These are phyloP conservation scores for Anisodus acutangulus DNA, from an alignment of 257 asterid genomes.

Conservation along the genomic window DNA sequence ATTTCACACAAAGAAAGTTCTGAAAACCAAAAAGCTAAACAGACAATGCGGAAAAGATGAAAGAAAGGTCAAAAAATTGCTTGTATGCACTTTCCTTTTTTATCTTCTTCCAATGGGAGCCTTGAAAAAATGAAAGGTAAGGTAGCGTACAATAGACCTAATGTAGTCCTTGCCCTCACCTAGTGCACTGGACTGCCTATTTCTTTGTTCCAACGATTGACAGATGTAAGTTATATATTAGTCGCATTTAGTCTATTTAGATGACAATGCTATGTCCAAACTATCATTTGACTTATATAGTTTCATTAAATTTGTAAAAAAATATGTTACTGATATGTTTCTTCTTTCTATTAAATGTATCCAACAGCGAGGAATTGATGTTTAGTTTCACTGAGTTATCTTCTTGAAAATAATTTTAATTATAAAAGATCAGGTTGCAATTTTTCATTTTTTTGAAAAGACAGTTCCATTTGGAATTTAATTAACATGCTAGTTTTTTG, in stretches of 20 bases:
- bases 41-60: neutral
- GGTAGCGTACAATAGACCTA: neutral
- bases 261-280: neutral
- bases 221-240: neutral
- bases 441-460: neutral
- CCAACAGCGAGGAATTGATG: neutral
- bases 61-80: neutral
- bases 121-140: too few relatives aligned
- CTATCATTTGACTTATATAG: neutral
- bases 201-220: constrained; percentile 7
- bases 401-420: neutral
- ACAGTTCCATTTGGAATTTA: neutral
- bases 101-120: too few relatives aligned
- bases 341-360: constrained; percentile 7
- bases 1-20: constrained; percentile 12
- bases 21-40: neutral
- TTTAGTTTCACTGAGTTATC: constrained; percentile 6
- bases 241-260: neutral
- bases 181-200: neutral
- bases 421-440: neutral
- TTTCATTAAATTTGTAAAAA: constrained; percentile 14
- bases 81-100: too few relatives aligned
- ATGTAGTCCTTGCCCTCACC: neutral
- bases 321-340: neutral
- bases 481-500: neutral